phyloP scores from a whole-genome alignment of 768 basidiomycete species.

The Mycena rosella region DNA sequence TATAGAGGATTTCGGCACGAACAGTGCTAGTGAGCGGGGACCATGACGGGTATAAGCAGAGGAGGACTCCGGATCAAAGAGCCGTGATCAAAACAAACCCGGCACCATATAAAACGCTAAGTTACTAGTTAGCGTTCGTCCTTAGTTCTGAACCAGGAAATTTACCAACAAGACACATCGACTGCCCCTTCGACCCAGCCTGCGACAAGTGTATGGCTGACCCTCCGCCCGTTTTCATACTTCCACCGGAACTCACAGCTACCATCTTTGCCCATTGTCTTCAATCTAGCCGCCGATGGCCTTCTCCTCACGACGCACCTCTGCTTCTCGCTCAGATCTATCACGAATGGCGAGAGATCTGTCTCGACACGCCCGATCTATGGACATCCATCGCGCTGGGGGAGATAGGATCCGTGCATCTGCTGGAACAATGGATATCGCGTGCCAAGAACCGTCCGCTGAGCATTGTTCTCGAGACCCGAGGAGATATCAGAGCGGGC shows the following conservation, averaged over 20 bases:
- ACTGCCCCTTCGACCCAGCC: too few relatives aligned
- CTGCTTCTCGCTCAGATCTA: conserved; percentile 22
- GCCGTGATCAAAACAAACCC: too few relatives aligned
- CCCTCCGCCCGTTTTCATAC: neutral
- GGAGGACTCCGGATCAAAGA: too few relatives aligned
- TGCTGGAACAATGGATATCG: conserved; percentile 10
- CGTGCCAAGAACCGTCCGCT: conserved; percentile 2
- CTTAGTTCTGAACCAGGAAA: too few relatives aligned
- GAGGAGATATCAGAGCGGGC: neutral
- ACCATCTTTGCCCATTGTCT: conserved; percentile 9
- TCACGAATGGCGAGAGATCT: conserved; percentile 21
- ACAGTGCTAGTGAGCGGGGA: too few relatives aligned
- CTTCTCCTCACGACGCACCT: conserved; percentile 8
- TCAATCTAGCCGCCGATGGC: neutral
- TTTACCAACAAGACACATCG: too few relatives aligned
- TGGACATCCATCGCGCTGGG: conserved; percentile 10
- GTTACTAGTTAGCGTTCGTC: too few relatives aligned
- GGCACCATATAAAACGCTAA: too few relatives aligned
- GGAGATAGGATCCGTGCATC: neutral
- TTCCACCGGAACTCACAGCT: conserved; percentile 3
- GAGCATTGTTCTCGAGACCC: neutral
- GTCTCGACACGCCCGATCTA: conserved; percentile 5
- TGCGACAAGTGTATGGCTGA: neutral
- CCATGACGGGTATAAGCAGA: too few relatives aligned
- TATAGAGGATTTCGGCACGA: too few relatives aligned